A percentile compares a stretch with the other conserved stretches of the same genome.
Evolutionary conservation across 305 asterid species (phyloP).

Genomic region (Fraxinus albicans): DNA sequence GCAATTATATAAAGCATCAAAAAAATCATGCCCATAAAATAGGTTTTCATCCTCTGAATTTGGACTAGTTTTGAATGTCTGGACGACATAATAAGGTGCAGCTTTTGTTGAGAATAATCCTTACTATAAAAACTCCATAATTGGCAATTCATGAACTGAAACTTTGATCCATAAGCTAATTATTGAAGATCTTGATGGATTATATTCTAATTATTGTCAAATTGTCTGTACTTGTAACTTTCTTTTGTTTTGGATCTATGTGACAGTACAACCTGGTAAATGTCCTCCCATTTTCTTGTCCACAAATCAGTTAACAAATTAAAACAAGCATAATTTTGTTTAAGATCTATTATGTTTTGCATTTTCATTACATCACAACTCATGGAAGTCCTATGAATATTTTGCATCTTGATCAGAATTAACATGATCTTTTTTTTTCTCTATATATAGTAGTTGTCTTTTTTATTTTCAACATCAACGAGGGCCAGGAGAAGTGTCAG

Average conservation of each 20-base stretch:
- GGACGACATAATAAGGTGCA: conserved; percentile 5
- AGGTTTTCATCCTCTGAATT: conserved; percentile 3
- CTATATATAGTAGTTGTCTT: too few relatives aligned
- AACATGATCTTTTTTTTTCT: not conserved
- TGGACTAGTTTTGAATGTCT: not conserved
- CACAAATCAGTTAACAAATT: conserved; percentile 15
- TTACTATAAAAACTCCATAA: conserved; percentile 4
- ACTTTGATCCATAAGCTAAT: conserved; percentile 11
- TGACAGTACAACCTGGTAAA: conserved; percentile 46
- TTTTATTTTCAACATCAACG: too few relatives aligned
- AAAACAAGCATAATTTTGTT: conserved; percentile 6
- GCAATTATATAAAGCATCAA: too few relatives aligned
- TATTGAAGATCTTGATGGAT: conserved; percentile 26
- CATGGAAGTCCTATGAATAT: not conserved
- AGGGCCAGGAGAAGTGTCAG: too few relatives aligned
- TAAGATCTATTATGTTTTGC: conserved; percentile 23
- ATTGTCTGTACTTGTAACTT: conserved; percentile 40
- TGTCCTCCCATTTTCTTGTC: conserved; percentile 6
- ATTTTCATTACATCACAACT: conserved; percentile 39
- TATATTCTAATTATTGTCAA: conserved; percentile 27
- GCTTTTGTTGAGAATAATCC: conserved; percentile 15
- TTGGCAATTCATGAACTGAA: conserved; percentile 36
- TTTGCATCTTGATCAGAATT: conserved; percentile 26
- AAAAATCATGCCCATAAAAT: conserved; percentile 21
- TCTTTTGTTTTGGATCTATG: conserved; percentile 41